phyloP scores from a whole-genome alignment of 108 stramenopile genomes.

The Parietichytrium sp. region DNA sequence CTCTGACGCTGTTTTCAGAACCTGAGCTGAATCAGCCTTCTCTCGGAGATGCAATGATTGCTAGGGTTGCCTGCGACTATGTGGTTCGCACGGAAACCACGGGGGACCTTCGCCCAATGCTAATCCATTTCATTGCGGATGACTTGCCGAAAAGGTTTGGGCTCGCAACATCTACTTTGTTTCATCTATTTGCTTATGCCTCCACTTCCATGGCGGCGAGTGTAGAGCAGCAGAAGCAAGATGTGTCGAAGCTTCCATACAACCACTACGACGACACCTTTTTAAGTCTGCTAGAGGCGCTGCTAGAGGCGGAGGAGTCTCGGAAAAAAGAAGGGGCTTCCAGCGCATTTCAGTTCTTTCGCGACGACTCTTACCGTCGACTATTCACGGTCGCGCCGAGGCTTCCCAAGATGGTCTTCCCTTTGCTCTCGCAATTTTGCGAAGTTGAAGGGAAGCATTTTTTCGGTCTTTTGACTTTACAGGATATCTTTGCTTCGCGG shows the following conservation, averaged over 20 bases:
- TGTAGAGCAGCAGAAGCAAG: too few species aligned
- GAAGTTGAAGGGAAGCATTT: neutral
- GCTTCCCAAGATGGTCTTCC: neutral
- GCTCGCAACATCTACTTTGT: neutral
- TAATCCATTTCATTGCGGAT: constrained; percentile 20
- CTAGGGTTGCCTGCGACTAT: constrained; percentile 13
- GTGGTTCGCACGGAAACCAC: neutral
- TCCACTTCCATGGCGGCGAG: too few species aligned
- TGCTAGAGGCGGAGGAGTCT: neutral
- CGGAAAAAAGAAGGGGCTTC: too few species aligned
- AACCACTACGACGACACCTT: constrained; percentile 14
- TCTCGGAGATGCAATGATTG: neutral
- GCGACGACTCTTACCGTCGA: neutral
- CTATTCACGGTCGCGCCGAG: neutral
- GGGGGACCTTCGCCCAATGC: constrained; percentile 14
- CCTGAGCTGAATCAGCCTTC: neutral
- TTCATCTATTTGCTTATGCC: neutral
- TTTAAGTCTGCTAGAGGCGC: constrained; percentile 1
- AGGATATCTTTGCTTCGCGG: neutral
- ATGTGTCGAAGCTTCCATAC: neutral
- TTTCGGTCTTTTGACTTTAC: neutral
- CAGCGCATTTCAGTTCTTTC: too few species aligned
- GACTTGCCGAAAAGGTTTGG: constrained; percentile 12
- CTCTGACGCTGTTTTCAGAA: constrained; percentile 23
- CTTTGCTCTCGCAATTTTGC: neutral